phyloP scores from a whole-genome alignment of 352 stramenopile species.

The Pythium scleroteichum region DNA sequence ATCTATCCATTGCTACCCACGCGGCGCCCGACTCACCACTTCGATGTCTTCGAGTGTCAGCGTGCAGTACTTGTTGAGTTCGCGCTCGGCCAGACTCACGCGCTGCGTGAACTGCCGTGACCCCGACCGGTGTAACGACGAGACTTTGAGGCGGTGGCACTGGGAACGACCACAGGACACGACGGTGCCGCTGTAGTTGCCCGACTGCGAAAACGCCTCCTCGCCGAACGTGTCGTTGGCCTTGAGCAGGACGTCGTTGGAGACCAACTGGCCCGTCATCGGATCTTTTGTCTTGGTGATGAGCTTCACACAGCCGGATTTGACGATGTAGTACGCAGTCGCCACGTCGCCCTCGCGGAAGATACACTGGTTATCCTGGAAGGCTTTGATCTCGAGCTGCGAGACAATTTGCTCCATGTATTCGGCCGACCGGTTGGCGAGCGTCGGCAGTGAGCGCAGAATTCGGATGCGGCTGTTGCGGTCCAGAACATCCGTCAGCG shows the following conservation, averaged over 20 bases:
- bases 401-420: constrained; percentile 69
- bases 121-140: constrained; percentile 46
- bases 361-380: constrained; percentile 67
- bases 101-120: constrained; percentile 68
- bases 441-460: constrained; percentile 52
- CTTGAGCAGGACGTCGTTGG: constrained; percentile 58
- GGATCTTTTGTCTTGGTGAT: constrained; percentile 45
- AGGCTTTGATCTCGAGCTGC: constrained; percentile 78
- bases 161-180: constrained; percentile 67
- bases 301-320: constrained; percentile 72
- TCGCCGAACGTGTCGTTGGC: constrained; percentile 75
- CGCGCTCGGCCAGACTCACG: constrained; percentile 49
- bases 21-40: constrained; percentile 53
- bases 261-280: constrained; percentile 36
- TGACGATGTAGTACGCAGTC: constrained; percentile 75
- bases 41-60: constrained; percentile 67
- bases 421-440: constrained; percentile 59
- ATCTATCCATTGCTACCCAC: too few species aligned
- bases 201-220: constrained; percentile 56
- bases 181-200: constrained; percentile 52
- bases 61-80: constrained; percentile 48
- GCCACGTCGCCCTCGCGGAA: constrained; percentile 53
- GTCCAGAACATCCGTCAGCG: constrained; percentile 72
- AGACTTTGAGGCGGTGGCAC: constrained; percentile 64
- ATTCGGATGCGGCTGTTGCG: constrained; percentile 73